phyloP scores from a whole-genome alignment of 805 yeast genomes.

The Schwanniomyces pseudopolymorphus region DNA sequence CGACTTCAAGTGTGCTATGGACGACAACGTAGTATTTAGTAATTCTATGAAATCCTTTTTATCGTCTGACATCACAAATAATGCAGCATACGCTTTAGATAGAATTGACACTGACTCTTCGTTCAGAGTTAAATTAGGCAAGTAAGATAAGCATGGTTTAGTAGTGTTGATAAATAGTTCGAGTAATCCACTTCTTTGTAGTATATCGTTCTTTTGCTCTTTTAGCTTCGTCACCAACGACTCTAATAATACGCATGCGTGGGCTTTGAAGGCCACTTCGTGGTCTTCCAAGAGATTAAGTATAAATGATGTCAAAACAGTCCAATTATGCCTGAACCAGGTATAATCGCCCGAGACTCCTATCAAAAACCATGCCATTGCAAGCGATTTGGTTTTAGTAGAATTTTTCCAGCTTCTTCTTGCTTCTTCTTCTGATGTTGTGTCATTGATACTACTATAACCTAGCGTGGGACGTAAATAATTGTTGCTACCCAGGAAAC shows the following conservation, averaged over 20 bases:
- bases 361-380: conserved; percentile 27
- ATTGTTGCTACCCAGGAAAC: conserved; percentile 5
- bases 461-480: conserved; percentile 21
- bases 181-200: conserved; percentile 25
- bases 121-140: conserved; percentile 27
- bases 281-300: conserved; percentile 36
- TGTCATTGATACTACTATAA: conserved; percentile 13
- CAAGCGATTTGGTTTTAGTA: conserved; percentile 18
- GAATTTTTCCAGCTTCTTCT: conserved; percentile 28
- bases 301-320: conserved; percentile 28
- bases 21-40: conserved; percentile 21
- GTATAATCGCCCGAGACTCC: conserved; percentile 2
- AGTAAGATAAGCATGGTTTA: conserved; percentile 22
- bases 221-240: conserved; percentile 10
- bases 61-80: conserved; percentile 10
- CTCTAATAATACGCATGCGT: conserved; percentile 20
- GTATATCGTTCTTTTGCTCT: conserved; percentile 1
- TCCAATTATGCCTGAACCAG: conserved; percentile 18
- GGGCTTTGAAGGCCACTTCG: conserved; percentile 25
- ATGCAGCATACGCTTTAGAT: conserved; percentile 20
- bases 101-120: conserved; percentile 19
- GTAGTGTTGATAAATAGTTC: conserved; percentile 25
- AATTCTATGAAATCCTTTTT: conserved; percentile 19
- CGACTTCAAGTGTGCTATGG: conserved; percentile 20
- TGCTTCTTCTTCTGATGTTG: conserved; percentile 20